Evolutionary conservation across 768 basidiomycete species (phyloP).

Genomic region (Pholiota microspora): DNA sequence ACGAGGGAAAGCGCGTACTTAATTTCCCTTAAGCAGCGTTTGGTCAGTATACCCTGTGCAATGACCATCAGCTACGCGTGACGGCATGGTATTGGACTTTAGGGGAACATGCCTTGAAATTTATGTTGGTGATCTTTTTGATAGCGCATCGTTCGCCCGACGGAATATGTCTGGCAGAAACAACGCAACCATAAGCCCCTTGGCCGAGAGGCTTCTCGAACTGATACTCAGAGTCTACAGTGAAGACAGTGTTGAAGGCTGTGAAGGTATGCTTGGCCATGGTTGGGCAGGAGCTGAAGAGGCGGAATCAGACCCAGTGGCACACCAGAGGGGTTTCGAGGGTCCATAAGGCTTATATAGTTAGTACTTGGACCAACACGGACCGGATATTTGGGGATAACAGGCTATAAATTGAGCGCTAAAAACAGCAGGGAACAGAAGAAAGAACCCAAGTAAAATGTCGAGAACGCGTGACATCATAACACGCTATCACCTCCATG

Average conservation of each 20-base stretch:
- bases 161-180: slow-evolving; percentile 77
- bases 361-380: neutral
- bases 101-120: slow-evolving; percentile 62
- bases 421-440: neutral
- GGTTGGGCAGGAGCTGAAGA: neutral
- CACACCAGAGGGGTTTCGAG: neutral
- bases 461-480: slow-evolving; percentile 8
- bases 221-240: slow-evolving; percentile 2
- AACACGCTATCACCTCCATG: too few species aligned
- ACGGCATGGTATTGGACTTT: neutral
- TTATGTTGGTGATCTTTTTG: slow-evolving; percentile 95
- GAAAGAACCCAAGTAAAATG: neutral
- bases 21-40: slow-evolving; percentile 94
- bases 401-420: neutral
- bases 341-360: slow-evolving; percentile 5
- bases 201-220: slow-evolving; percentile 8
- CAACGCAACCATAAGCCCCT: slow-evolving; percentile 92
- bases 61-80: slow-evolving; percentile 4
- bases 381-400: neutral
- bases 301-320: neutral
- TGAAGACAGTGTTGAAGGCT: slow-evolving; percentile 4
- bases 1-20: slow-evolving; percentile 45
- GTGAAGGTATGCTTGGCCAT: slow-evolving; percentile 5
- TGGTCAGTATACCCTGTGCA: slow-evolving; percentile 95
- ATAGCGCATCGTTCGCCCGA: slow-evolving; percentile 90